A percentile compares a stretch with the other conserved stretches of the same genome.
These are phyloP conservation scores for Angomonas ambiguus DNA, from an alignment of 208 protist genomes.

Conservation along the genomic window DNA sequence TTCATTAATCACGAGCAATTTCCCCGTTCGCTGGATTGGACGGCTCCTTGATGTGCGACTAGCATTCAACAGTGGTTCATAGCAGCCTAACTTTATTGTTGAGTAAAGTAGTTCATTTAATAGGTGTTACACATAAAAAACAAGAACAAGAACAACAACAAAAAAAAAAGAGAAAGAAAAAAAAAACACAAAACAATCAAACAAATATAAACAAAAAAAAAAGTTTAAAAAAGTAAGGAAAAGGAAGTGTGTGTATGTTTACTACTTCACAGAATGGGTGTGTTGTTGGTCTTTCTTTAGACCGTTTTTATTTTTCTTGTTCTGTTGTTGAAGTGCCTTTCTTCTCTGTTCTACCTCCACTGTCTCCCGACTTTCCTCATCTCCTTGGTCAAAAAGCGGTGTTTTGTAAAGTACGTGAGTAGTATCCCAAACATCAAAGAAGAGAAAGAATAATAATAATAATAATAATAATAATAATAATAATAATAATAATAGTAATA, in stretches of 20 bases:
- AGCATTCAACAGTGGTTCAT: background rate
- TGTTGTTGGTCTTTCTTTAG: background rate
- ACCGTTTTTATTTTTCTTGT: background rate
- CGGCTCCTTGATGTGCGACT: constrained; percentile 62
- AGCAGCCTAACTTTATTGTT: background rate
- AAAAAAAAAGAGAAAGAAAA: background rate
- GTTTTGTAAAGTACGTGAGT: no score
- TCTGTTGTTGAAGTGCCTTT: no score
- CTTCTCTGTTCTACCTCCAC: no score
- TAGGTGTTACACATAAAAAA: constrained; percentile 4
- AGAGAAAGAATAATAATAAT: background rate
- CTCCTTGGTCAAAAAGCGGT: no score
- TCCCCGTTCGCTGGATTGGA: constrained; percentile 81
- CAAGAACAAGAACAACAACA: background rate
- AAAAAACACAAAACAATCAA: background rate
- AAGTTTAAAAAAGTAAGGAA: constrained; percentile 16
- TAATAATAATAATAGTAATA: background rate
- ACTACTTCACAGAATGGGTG: background rate
- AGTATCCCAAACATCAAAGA: background rate
- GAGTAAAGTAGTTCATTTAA: background rate
- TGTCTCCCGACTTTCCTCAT: constrained; percentile 5
- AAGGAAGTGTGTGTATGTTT: constrained; percentile 41
- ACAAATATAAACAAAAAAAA: background rate
- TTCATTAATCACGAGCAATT: constrained; percentile 91
- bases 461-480: background rate